Conservation (phyloP, 495 filamentous ascomycete species). For the Neurospora tetrasperma region DNA sequence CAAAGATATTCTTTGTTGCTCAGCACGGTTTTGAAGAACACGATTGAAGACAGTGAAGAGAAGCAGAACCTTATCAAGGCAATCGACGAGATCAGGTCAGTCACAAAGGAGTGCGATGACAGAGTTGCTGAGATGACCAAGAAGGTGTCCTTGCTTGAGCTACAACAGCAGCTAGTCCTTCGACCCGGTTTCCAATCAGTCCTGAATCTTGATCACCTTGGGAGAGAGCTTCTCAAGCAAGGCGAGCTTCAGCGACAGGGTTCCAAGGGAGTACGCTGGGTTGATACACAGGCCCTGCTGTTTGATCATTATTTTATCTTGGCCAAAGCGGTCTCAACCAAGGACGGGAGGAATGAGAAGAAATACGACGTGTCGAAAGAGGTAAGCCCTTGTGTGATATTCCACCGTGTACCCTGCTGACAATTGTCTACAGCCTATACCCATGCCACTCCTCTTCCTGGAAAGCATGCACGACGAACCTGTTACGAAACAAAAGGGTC, state of each 20-base stretch:
- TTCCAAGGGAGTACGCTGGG: constrained; percentile 75
- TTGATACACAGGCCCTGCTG: constrained; percentile 84
- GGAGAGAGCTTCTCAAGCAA: constrained; percentile 76
- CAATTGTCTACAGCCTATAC: constrained; percentile 56
- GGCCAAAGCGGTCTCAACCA: constrained; percentile 63
- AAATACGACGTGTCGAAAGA: constrained; percentile 92
- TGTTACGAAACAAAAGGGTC: constrained; percentile 74
- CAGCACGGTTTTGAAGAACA: constrained; percentile 74
- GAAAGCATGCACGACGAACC: constrained; percentile 89
- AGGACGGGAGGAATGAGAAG: constrained; percentile 66
- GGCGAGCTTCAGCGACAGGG: constrained; percentile 86
- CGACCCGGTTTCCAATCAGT: constrained; percentile 80
- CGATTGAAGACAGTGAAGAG: constrained; percentile 75
- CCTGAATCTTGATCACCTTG: constrained; percentile 86
- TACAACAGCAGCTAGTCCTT: constrained; percentile 71
- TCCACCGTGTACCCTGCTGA: constrained; percentile 4
- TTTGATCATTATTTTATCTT: constrained; percentile 96
- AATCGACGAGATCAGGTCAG: constrained; percentile 89
- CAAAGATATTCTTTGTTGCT: constrained; percentile 85
- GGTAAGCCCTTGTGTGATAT: constrained; percentile 34
- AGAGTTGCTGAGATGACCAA: constrained; percentile 91
- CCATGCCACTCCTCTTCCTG: constrained; percentile 88
- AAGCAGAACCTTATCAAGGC: constrained; percentile 75
- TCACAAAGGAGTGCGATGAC: constrained; percentile 85
- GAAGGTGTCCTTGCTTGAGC: constrained; percentile 80